A percentile compares a stretch with the other conserved stretches of the same genome.
phyloP scores from a whole-genome alignment of 1,139 yeast species.

The Pichia sp. region DNA sequence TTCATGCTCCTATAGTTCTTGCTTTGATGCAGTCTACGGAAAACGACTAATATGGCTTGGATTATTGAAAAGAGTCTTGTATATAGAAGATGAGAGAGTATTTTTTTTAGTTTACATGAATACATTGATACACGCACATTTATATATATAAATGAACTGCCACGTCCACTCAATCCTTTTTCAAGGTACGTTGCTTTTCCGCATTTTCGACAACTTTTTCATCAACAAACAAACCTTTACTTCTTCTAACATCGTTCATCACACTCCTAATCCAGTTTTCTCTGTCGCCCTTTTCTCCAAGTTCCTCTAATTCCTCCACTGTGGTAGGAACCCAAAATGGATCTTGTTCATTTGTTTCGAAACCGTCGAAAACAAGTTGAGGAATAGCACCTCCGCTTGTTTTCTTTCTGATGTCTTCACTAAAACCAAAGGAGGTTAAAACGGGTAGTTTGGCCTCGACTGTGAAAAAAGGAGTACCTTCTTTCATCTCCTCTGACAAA shows the following conservation, averaged over 20 bases:
- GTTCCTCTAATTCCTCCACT: conserved; percentile 89
- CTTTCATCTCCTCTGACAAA: conserved; percentile 90
- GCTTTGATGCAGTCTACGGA: too few species aligned
- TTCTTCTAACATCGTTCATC: conserved; percentile 73
- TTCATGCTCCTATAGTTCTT: too few species aligned
- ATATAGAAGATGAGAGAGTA: too few species aligned
- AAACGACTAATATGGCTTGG: too few species aligned
- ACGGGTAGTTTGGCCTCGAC: conserved; percentile 86
- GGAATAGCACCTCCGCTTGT: conserved; percentile 98
- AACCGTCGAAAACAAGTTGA: conserved; percentile 87
- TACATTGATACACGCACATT: neutral
- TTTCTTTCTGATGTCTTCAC: conserved; percentile 87
- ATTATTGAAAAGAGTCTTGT: too few species aligned
- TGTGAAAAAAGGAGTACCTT: conserved; percentile 94
- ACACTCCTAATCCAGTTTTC: conserved; percentile 86
- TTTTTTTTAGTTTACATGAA: neutral
- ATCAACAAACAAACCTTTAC: conserved; percentile 87
- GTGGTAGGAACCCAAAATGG: conserved; percentile 99
- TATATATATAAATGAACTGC: neutral
- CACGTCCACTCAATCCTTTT: conserved; percentile 33
- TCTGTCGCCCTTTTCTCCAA: conserved; percentile 89
- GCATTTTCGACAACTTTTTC: conserved; percentile 88
- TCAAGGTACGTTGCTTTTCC: conserved; percentile 85
- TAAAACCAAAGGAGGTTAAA: conserved; percentile 93
- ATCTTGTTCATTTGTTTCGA: conserved; percentile 78